Base-by-base conservation (phyloP, 225 moss, liverwort and hornwort species). In the Straminergon stramineum region DNA sequence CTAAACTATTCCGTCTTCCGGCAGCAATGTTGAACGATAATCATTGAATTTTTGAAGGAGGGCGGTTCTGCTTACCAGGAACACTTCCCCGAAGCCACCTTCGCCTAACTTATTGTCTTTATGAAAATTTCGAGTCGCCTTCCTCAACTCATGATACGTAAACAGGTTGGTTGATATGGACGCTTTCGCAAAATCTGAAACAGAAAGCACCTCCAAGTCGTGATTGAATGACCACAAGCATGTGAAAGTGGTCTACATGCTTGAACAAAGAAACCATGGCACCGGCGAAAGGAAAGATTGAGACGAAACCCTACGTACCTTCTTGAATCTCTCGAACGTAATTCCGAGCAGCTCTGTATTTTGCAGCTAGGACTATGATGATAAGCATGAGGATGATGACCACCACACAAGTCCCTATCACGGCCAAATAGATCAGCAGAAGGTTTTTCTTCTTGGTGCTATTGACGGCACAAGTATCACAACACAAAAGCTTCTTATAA, bases 61-160 rank as follows among this genome's bases (percentile, higher is more conserved):
- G 81, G 34, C 16, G 37, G 64, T 60, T 82, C 62, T 32, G 64
- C 43, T 28, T 87, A 96, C 96, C 92, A 95, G 91, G 62, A 92
- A 94, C 51, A 96, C 96, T 79, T 93, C 94, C 56, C 96, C 96
- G 80, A 96, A 95, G 75, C 94, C 96, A 87, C 96, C 96, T 86
- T 96, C 96, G 32, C 96, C 96, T 34, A 96, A 91, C 81, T 96
- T 95, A 57, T 93, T 94, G 68, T 92, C 92, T 63, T 87, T 81
- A 60, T 95, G 93, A 66, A 95, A 96, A 61, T 92, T 91, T 26
- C 88, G 91, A 64, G 96, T 96, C 53, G 95, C 95, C 74, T 79
- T 88, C 77, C 82, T 96, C 58, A 96, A 90, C 81, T 94, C 93
- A 15, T 82, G 87, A 37, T 93, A 96, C 21, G 96, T 91, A 35